Evolutionary conservation across 768 basidiomycete species (phyloP).

Genomic region (Termitomyces sp.): DNA sequence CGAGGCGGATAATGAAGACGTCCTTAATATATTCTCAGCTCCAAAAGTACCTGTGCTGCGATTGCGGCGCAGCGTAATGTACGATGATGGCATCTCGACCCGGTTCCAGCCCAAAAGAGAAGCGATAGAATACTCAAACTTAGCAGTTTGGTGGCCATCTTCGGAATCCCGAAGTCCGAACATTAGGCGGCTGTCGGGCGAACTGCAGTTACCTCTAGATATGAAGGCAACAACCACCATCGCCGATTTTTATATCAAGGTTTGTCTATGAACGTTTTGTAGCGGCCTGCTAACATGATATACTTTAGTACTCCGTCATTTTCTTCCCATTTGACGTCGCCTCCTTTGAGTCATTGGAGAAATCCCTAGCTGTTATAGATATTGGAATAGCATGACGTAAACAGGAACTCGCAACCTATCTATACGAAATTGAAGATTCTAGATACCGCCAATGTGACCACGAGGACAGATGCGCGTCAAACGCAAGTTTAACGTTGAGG

Average conservation of each 20-base stretch:
- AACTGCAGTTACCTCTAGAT: slow-evolving; percentile 28
- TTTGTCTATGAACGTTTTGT: slow-evolving; percentile 10
- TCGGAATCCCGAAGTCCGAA: slow-evolving; percentile 8
- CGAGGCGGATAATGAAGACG: slow-evolving; percentile 25
- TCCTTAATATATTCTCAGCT: slow-evolving; percentile 27
- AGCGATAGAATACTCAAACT: slow-evolving; percentile 20
- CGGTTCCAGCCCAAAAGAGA: slow-evolving; percentile 17
- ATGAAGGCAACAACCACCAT: slow-evolving; percentile 32
- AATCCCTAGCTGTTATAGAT: slow-evolving; percentile 21
- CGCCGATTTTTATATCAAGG: slow-evolving; percentile 32
- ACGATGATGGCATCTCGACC: slow-evolving; percentile 7
- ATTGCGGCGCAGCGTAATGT: slow-evolving; percentile 22
- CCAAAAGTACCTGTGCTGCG: slow-evolving; percentile 27
- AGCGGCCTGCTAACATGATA: not conserved
- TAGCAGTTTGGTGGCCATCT: slow-evolving; percentile 29
- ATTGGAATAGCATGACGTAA: slow-evolving; percentile 29
- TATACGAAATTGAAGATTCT: not conserved
- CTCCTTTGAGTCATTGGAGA: slow-evolving; percentile 19
- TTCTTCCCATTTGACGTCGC: slow-evolving; percentile 29
- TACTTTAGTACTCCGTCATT: slow-evolving; percentile 29
- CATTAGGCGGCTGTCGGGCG: slow-evolving; percentile 24
- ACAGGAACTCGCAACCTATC: not conserved
- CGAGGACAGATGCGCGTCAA: not conserved
- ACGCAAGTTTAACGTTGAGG: not conserved
- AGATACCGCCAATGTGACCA: not conserved